Conservation (phyloP, 306 rosid genomes). For the Pterocarpus macrocarpus region DNA sequence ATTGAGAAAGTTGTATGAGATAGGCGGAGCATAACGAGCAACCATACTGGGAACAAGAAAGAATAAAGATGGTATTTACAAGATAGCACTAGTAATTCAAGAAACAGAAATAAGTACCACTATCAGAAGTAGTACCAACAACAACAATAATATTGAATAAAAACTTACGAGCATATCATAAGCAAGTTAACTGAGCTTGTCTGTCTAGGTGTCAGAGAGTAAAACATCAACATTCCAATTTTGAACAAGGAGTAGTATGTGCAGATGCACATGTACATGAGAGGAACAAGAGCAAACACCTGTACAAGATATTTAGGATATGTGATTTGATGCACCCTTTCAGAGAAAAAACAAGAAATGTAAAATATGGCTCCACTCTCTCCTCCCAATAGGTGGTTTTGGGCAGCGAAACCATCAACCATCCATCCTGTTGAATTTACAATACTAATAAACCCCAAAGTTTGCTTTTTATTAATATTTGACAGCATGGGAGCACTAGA, state of each 20-base stretch:
- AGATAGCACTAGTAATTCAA: constrained; percentile 21
- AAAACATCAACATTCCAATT: constrained; percentile 88
- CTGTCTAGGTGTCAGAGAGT: constrained; percentile 94
- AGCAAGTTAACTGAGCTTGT: constrained; percentile 96
- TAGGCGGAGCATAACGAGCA: constrained; percentile 98
- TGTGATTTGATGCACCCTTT: constrained; percentile 35
- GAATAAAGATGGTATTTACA: constrained; percentile 39
- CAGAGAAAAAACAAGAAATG: background rate
- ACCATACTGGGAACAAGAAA: constrained; percentile 73
- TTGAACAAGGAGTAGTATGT: constrained; percentile 96
- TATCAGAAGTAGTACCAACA: background rate
- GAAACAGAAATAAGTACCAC: constrained; percentile 37
- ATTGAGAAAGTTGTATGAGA: constrained; percentile 95
- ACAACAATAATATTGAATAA: constrained; percentile 9
- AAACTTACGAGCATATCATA: constrained; percentile 99
- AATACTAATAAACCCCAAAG: background rate
- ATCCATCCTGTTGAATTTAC: background rate
- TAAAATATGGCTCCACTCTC: constrained; percentile 1
- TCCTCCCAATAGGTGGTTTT: background rate
- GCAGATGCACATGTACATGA: constrained; percentile 98
- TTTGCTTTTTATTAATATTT: background rate
- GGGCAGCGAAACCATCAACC: background rate
- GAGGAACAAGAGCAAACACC: constrained; percentile 92
- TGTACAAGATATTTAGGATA: constrained; percentile 57
- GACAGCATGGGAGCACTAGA: background rate